Base-by-base conservation (phyloP, 352 stramenopile genomes). In the Globisporangium orthogonon region DNA sequence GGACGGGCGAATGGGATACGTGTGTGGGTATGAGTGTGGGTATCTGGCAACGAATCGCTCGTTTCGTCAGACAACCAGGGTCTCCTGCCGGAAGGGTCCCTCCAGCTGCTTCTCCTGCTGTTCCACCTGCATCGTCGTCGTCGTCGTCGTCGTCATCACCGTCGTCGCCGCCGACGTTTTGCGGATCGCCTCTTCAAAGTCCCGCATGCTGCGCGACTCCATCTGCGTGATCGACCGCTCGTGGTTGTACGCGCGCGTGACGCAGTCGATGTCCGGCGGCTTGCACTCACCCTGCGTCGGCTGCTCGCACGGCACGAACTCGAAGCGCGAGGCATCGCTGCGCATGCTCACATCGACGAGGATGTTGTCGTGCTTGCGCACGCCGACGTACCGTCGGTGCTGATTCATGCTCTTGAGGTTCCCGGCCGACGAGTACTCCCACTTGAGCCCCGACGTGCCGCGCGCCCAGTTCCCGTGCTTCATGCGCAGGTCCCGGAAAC, bases 351-450 rank as follows among this genome's bases (percentile, higher is more conserved):
- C 83, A 50, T 95, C 85, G 29, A 93, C 56, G 28, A 95, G 60
- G 35, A 92, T 61, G 30, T 71, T 67, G 55, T 95, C 83, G 33
- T 89, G 69, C 28, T 37, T 28, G 2, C 83, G 79, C 44, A 80
- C 70, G 31, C 83, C 85, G 23, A 95, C 78, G 60, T 93, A 95
- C 43, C 85, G 76, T 45, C 85, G 80, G 54, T 95, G 85, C 67
- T 95, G 85, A 69, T 92, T 94, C 84, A 94, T 92, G 66, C 84
- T 94, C 61, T 89, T 83, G 35, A 94, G 70, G 56, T 91, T 78
- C 17, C 84, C 84, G 1, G 87, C 70, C 3, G 82, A 85, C 30
- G 82, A 92, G 53, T 92, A 90, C 52, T 92, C 84, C 82, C 82
- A 94, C 48, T 84, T 78, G 9, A 92, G 65, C 0, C 84, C 84